Evolutionary conservation across 1,284 basidiomycete species (phyloP), one percentile per base, ranked within the genome.

Genomic region (Malassezia furfur): DNA sequence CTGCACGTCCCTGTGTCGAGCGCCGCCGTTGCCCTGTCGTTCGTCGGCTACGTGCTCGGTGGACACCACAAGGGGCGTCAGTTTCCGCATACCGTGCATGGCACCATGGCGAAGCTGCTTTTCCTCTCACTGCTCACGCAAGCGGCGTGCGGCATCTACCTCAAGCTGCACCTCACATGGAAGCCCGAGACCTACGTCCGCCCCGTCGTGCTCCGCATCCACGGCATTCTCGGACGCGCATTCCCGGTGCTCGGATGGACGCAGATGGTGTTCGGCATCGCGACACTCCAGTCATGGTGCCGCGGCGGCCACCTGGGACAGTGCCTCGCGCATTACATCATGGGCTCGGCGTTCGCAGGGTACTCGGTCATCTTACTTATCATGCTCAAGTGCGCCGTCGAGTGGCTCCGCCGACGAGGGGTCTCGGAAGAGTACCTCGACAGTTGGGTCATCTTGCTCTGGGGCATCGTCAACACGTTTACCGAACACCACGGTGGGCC

Each of bases 401-500:
- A 79, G 14, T 96, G 90, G 88, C 79, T 93, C 2, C 80, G 82
- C 60, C 63, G 78, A 4, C 70, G 69, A 7, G 75, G 77, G 1
- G 70, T 71, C 46, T 76, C 75, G 69, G 91, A 91, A 59, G 91
- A 96, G 70, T 91, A 84, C 82, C 85, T 88, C 79, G 91, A 94
- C 76, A 87, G 84, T 14, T 85, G 84, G 79, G 84, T 93, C 15
- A 93, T 94, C 60, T 85, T 84, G 76, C 77, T 85, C 31, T 93
- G 89, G 90, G 76, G 80, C 7, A 78, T 78, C 49, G 85, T 96
- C 55, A 96, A 96, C 67, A 91, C 91, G 0, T 94, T 96, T 71
- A 94, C 91, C 1, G 88, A 93, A 70, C 71, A 71, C 32, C 64
- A 66, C 7, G 67, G 70, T 15, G 69, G 65, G 8, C 62, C 65